A percentile compares a stretch with the other conserved stretches of the same genome.
Evolutionary conservation across 768 basidiomycete genomes (phyloP).

Genomic region (Coprinellus aureogranulatus): DNA sequence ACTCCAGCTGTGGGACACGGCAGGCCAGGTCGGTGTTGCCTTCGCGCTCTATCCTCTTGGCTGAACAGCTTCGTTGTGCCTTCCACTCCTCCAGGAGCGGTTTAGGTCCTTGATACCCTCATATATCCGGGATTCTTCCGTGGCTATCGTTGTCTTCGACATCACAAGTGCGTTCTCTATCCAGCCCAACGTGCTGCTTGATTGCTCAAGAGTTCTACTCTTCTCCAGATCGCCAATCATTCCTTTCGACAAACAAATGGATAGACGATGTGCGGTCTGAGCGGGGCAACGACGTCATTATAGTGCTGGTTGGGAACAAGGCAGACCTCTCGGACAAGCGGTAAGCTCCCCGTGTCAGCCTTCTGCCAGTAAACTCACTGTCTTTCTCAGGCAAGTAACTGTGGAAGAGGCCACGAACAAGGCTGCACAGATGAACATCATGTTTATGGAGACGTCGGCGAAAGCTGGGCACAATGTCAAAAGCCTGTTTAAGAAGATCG

Average conservation of each 20-base stretch:
- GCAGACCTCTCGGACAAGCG: conserved; percentile 98
- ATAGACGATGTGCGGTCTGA: conserved; percentile 99
- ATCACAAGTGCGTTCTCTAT: conserved; percentile 78
- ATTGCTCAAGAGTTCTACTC: neutral
- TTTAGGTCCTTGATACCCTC: conserved; percentile 97
- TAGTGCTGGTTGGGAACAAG: conserved; percentile 98
- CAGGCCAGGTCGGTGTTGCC: conserved; percentile 72
- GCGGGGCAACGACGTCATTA: conserved; percentile 95
- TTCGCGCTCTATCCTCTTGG: neutral
- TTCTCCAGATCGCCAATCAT: conserved; percentile 85
- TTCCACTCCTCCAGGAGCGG: conserved; percentile 85
- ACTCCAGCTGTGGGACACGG: conserved; percentile 98
- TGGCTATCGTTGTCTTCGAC: conserved; percentile 98
- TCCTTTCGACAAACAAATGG: conserved; percentile 98
- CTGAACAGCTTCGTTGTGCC: neutral
- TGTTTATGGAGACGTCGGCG: conserved; percentile 99
- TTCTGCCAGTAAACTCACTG: neutral
- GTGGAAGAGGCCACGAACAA: conserved; percentile 94
- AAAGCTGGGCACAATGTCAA: conserved; percentile 99
- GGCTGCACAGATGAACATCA: conserved; percentile 85
- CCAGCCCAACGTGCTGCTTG: neutral
- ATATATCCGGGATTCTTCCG: conserved; percentile 97
- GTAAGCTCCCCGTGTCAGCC: conserved; percentile 46
- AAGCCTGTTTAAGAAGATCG: conserved; percentile 98
- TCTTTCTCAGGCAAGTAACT: conserved; percentile 82